Percentiles rank a stretch among this genome's conserved stretches.
These are phyloP conservation scores for Cryphonectria nitschkei DNA, from an alignment of 2,329 filamentous ascomycete genomes.

Conservation along the genomic window DNA sequence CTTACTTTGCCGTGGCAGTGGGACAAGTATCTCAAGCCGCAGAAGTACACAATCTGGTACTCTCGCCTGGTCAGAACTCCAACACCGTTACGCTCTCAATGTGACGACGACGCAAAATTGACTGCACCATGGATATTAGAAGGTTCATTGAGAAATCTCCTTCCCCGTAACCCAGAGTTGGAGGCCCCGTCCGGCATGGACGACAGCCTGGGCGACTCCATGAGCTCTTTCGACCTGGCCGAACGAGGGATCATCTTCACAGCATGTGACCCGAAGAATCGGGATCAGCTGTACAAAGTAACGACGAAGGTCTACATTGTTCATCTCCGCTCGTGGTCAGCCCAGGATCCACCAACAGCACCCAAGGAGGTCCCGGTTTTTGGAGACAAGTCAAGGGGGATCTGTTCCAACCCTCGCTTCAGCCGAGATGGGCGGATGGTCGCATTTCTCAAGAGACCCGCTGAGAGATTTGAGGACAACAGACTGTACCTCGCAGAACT, in stretches of 20 bases:
- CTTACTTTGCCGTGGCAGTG: constrained; percentile 34
- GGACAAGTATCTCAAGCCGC: constrained; percentile 38
- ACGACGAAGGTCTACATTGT: constrained; percentile 40
- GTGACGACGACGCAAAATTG: neutral
- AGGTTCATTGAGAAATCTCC: constrained; percentile 39
- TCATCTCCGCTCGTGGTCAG: constrained; percentile 39
- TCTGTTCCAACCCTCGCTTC: constrained; percentile 38
- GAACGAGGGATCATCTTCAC: constrained; percentile 42
- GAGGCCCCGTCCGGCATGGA: constrained; percentile 39
- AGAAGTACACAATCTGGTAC: constrained; percentile 45
- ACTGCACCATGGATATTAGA: constrained; percentile 36
- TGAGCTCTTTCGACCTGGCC: constrained; percentile 40
- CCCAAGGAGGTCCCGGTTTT: constrained; percentile 31
- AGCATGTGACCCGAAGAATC: constrained; percentile 32
- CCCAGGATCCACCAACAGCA: neutral
- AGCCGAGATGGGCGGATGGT: constrained; percentile 43
- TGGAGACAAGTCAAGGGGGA: constrained; percentile 27
- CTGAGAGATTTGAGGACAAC: constrained; percentile 33
- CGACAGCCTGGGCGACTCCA: constrained; percentile 31
- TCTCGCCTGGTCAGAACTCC: constrained; percentile 37
- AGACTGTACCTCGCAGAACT: constrained; percentile 40
- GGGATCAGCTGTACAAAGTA: constrained; percentile 25
- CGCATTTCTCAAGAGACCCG: constrained; percentile 39
- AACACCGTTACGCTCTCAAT: neutral
- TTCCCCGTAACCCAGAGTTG: constrained; percentile 37